phyloP scores from a whole-genome alignment of 2,329 filamentous ascomycete genomes.

The Paraphoma chrysanthemicola region DNA sequence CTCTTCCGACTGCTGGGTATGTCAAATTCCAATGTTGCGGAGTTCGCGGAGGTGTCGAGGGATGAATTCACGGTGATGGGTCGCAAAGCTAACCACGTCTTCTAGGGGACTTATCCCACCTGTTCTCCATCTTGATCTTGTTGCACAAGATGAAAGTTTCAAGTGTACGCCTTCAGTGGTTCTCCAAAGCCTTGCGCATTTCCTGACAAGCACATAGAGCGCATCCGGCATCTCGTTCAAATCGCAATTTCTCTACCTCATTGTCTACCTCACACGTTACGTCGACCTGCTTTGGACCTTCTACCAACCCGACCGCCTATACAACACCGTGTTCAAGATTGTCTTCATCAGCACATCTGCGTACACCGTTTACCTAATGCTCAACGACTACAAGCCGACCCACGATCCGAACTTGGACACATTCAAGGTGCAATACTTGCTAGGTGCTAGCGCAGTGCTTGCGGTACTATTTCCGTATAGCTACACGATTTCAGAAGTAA shows the following conservation, averaged over 20 bases:
- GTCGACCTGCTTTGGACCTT: slow-evolving; percentile 86
- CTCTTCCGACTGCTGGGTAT: slow-evolving; percentile 72
- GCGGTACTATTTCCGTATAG: slow-evolving; percentile 84
- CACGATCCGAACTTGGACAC: slow-evolving; percentile 97
- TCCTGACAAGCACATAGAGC: slow-evolving; percentile 65
- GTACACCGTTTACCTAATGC: slow-evolving; percentile 98
- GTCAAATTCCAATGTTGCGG: slow-evolving; percentile 23
- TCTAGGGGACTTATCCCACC: slow-evolving; percentile 91
- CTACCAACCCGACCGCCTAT: slow-evolving; percentile 71
- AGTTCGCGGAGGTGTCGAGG: background rate
- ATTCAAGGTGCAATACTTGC: slow-evolving; percentile 93
- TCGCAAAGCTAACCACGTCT: slow-evolving; percentile 34
- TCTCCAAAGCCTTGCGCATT: slow-evolving; percentile 4
- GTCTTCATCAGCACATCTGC: slow-evolving; percentile 88
- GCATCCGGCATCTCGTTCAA: slow-evolving; percentile 99
- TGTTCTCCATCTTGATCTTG: slow-evolving; percentile 91
- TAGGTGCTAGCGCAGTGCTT: slow-evolving; percentile 79
- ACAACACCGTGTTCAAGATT: slow-evolving; percentile 96
- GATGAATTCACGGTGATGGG: background rate
- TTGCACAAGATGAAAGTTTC: slow-evolving; percentile 93
- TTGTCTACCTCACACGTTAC: slow-evolving; percentile 94
- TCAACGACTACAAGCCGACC: slow-evolving; percentile 95
- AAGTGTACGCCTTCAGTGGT: slow-evolving; percentile 67
- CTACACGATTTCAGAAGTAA: slow-evolving; percentile 75
- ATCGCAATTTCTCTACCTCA: slow-evolving; percentile 91